phyloP scores from a whole-genome alignment of 257 asterid species.

The Rauvolfia tetraphylla region DNA sequence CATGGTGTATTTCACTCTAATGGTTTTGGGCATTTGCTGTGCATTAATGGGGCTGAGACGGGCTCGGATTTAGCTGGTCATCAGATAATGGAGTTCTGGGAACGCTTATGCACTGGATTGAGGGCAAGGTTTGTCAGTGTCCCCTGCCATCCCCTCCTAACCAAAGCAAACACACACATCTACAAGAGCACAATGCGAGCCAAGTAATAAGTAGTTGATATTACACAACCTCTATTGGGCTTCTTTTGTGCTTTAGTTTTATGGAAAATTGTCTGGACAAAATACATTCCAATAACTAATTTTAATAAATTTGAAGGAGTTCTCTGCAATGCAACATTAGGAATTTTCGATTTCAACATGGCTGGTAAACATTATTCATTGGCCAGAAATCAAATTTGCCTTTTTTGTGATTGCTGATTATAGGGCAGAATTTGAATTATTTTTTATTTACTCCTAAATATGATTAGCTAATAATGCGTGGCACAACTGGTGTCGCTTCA shows the following conservation, averaged over 20 bases:
- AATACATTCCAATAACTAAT: no score
- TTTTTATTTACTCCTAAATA: not conserved
- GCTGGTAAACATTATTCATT: not conserved
- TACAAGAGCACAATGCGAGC: not conserved
- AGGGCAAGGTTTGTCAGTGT: conserved; percentile 64
- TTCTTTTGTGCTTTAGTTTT: not conserved
- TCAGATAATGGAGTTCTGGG: conserved; percentile 95
- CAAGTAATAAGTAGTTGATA: not conserved
- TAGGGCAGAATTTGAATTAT: not conserved
- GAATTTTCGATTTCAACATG: no score
- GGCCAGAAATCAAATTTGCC: not conserved
- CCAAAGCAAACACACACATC: not conserved
- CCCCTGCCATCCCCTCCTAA: not conserved
- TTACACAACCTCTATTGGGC: not conserved
- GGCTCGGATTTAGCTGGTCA: conserved; percentile 65
- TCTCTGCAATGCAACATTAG: not conserved
- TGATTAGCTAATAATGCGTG: not conserved
- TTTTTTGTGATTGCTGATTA: not conserved
- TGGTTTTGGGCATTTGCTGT: conserved; percentile 92
- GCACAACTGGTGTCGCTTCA: not conserved
- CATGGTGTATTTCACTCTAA: conserved; percentile 95
- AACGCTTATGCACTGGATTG: conserved; percentile 73
- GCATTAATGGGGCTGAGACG: conserved; percentile 65
- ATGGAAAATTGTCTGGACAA: not conserved
- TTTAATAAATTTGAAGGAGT: not conserved